A percentile compares a stretch with the other conserved stretches of the same genome.
These are phyloP conservation scores for Viola odorata DNA, from an alignment of 345 rosid species.

Conservation along the genomic window DNA sequence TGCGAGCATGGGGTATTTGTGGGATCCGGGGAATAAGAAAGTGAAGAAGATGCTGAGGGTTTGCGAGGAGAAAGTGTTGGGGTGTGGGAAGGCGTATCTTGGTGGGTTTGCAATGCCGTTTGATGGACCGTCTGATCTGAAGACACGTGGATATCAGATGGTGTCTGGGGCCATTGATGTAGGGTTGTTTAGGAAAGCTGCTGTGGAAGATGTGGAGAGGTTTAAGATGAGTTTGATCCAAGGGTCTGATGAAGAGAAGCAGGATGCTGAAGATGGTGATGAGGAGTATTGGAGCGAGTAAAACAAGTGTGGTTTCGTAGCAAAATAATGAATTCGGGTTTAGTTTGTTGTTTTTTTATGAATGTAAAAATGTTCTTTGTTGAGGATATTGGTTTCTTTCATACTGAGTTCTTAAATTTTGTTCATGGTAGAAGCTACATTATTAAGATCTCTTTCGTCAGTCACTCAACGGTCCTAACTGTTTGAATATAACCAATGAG, in stretches of 20 bases:
- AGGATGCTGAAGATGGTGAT: slow-evolving; percentile 30
- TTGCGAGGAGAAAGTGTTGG: slow-evolving; percentile 67
- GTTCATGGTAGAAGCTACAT: too few species aligned
- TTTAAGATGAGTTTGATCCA: slow-evolving; percentile 46
- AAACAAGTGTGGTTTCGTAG: not conserved
- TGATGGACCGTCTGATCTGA: slow-evolving; percentile 47
- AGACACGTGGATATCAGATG: slow-evolving; percentile 67
- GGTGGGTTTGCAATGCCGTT: slow-evolving; percentile 69
- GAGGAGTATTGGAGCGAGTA: slow-evolving; percentile 66
- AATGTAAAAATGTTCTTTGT: too few species aligned
- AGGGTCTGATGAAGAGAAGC: slow-evolving; percentile 22
- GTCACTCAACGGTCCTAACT: too few species aligned
- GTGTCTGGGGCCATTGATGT: slow-evolving; percentile 74
- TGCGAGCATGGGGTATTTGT: slow-evolving; percentile 75
- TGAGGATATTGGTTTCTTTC: too few species aligned
- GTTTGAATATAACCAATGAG: too few species aligned
- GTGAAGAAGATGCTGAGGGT: slow-evolving; percentile 57
- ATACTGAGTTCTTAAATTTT: too few species aligned
- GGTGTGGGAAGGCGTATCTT: slow-evolving; percentile 48
- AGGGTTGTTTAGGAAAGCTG: slow-evolving; percentile 61
- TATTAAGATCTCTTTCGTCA: too few species aligned
- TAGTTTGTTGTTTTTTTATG: too few species aligned
- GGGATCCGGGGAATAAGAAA: slow-evolving; percentile 94
- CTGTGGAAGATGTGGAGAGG: slow-evolving; percentile 65
- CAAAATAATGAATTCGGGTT: too few species aligned